Evolutionary conservation across 176 grass and related monocot species (phyloP).

Genomic region (Carex cristatella): DNA sequence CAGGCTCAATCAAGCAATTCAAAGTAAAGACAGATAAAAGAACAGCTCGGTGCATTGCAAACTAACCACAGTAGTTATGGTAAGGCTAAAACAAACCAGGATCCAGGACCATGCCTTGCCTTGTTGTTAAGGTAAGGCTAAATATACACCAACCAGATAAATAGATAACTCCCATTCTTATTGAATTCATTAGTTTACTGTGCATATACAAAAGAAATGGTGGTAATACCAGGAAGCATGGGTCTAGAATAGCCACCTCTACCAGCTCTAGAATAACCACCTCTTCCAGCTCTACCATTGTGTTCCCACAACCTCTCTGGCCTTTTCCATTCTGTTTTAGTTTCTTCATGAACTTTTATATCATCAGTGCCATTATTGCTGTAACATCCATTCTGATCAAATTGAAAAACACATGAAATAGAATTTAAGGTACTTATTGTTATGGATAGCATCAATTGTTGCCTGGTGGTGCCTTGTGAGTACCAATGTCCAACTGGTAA

Average conservation of each 20-base stretch:
- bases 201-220: conserved; percentile 5
- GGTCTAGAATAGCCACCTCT: conserved; percentile 18
- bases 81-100: background rate
- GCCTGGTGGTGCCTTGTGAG: background rate
- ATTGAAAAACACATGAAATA: conserved; percentile 2
- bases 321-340: conserved; percentile 4
- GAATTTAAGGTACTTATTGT: background rate
- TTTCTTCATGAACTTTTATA: background rate
- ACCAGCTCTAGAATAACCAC: conserved; percentile 10
- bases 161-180: background rate
- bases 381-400: background rate
- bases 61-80: background rate
- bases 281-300: conserved; percentile 14
- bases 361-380: background rate
- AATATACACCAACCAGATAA: background rate
- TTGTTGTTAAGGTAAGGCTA: background rate
- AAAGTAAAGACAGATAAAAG: background rate
- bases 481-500: background rate
- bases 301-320: background rate
- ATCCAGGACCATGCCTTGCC: background rate
- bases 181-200: background rate
- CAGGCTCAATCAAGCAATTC: background rate
- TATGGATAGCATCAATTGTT: background rate
- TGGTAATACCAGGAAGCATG: background rate
- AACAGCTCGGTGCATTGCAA: background rate